Base-by-base conservation (phyloP, 371 early-diverging fungal genomes). In the Chytridium lagenaria region DNA sequence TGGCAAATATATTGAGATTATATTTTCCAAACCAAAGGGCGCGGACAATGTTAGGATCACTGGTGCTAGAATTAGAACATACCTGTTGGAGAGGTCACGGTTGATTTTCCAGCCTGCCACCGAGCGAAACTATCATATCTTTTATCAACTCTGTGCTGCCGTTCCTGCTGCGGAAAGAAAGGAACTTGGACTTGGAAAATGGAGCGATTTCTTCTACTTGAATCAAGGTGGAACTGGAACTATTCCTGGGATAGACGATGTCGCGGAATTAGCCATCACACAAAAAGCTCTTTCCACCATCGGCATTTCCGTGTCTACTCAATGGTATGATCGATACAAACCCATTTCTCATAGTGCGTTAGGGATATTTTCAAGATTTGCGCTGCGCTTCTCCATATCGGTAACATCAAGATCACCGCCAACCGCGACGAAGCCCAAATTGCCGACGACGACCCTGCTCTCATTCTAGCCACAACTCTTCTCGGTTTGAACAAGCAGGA, bases 51-150 rank as follows among this genome's bases (percentile, higher is more conserved):
- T 86, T 61, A 88, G 91, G 38, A 97, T 98, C 80, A 88, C 91
- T 44, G 99, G 99, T 61, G 99, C 98, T 10, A 90, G 85, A 65
- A 98, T 98, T 76, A 88, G 97, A 73, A 98, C 96, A 7, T 99
- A 98, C 79, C 88, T 99, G 19, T 81, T 99, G 72, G 99, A 99
- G 82, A 90, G 96, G 69, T 95, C 97, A n/a, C 90, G 99, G 76
- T 85, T 99, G 63, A 90, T 95, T 34, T 95, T 94, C 79, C 98
- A 97, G 81, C 94, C 95, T 0, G 85, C 88, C 50, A 84, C 87
- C 0, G 77, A 57, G 38, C 88, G 98, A 78, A 99, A 98, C 87
- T 99, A 98, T 83, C 99, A 99, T 83, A 95, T 99, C 70, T 99
- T 99, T 81, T 99, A 99, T 83, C 96, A 94, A 89, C 88, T 99